Evolutionary conservation across 345 rosid genomes (phyloP).

Genomic region (Capsella bursapastoris): DNA sequence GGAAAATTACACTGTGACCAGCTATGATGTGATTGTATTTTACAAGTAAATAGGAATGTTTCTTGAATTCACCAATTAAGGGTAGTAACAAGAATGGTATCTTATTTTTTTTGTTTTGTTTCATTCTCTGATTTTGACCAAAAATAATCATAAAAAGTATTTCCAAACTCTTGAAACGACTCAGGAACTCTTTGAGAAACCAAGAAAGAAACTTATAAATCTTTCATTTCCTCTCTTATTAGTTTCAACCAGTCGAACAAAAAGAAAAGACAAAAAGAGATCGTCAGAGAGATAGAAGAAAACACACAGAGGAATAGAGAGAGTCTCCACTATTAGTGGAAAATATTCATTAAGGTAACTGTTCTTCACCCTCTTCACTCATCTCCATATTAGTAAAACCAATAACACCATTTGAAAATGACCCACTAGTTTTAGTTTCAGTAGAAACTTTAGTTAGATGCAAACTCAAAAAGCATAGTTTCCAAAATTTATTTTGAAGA

Average conservation of each 20-base stretch:
- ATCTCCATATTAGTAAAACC: neutral
- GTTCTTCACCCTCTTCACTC: slow-evolving; percentile 5
- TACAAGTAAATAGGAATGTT: neutral
- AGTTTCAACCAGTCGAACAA: slow-evolving; percentile 39
- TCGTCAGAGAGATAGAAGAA: neutral
- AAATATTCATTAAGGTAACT: neutral
- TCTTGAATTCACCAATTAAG: neutral
- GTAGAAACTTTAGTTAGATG: neutral
- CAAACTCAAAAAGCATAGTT: neutral
- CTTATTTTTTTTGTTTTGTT: neutral
- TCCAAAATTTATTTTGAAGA: neutral
- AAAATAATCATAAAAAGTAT: neutral
- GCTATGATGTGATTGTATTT: neutral
- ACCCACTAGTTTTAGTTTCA: neutral
- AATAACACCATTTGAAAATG: neutral
- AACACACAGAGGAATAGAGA: neutral
- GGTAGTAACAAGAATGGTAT: neutral
- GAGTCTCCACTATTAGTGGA: neutral
- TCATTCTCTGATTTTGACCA: slow-evolving; percentile 9
- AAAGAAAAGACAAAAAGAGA: neutral
- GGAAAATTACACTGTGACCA: neutral
- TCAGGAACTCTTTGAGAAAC: slow-evolving; percentile 1
- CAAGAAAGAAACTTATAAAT: slow-evolving; percentile 58
- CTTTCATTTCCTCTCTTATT: slow-evolving; percentile 26
- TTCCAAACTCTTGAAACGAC: slow-evolving; percentile 32